Evolutionary conservation across 495 filamentous ascomycete genomes (phyloP), one percentile per base, ranked within the genome.

Genomic region (Lichina pygmaea): DNA sequence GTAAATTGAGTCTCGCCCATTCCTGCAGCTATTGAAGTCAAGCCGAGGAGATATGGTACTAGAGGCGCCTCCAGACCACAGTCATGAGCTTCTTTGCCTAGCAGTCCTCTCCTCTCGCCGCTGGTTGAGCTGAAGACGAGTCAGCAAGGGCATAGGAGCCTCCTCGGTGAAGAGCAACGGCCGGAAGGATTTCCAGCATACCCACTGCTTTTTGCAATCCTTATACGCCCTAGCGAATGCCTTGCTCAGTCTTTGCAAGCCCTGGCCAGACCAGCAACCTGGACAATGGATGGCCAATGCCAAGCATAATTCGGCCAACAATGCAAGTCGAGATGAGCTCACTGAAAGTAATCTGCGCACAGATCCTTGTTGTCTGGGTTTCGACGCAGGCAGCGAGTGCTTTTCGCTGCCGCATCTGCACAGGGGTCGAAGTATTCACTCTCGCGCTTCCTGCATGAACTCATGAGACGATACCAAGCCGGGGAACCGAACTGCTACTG

Each of bases 281-380:
- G 9, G 17, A 41, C 8, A 44, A 30, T 38, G 30, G 17, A 44
- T 8, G 17, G 15, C 13, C 16, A 16, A 4, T 40, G 38, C 12
- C 24, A 40, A 2, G 12, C 38, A 40, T 4, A 16, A 16, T n/a
- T 40, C 38, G 12, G 3, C 12, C 38, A 40, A 16, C 38, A 40
- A n/a, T n/a, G 38, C 38, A n/a, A 16, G 38, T 4, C 15, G 12
- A n/a, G 38, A 24, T 12, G n/a, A 12, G 62, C 75, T 62, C 51
- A 94, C 86, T 93, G 79, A 55, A 95, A 95, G 58, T 89, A 95
- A 57, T 94, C 89, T 43, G 62, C 60, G 54, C 86, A 95, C 72
- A 94, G 75, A n/a, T 77, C 67, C 45, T 74, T 70, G 57, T 93
- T 83, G 15, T 73, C 82, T 3, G 62, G 74, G 60, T 95, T 95